Percentiles rank a stretch among this genome's conserved stretches.
phyloP scores from a whole-genome alignment of 1,284 basidiomycete species.

The Ganoderma lucidum region DNA sequence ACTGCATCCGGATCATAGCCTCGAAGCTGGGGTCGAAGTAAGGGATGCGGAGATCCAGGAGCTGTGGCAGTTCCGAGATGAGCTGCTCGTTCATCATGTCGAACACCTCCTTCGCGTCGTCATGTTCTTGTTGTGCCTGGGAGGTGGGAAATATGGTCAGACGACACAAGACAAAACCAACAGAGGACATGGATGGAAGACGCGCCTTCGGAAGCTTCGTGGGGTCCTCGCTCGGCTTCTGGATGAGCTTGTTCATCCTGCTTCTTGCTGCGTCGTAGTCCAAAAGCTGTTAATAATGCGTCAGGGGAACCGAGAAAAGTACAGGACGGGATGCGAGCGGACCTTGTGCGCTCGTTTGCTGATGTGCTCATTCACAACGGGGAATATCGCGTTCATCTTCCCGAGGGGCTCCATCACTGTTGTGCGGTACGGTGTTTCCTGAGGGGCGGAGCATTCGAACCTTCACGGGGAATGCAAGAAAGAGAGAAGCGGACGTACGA shows the following conservation, averaged over 20 bases:
- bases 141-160: neutral
- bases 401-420: conserved; percentile 96
- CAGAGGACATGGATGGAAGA: conserved; percentile 6
- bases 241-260: conserved; percentile 87
- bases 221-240: conserved; percentile 95
- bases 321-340: conserved; percentile 18
- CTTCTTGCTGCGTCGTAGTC: conserved; percentile 96
- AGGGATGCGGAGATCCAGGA: conserved; percentile 94
- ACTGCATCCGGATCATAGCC: conserved; percentile 98
- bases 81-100: conserved; percentile 94
- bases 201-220: conserved; percentile 86
- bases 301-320: neutral
- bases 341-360: conserved; percentile 97
- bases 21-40: conserved; percentile 99
- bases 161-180: neutral
- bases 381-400: conserved; percentile 96
- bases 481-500: conserved; percentile 59
- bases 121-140: conserved; percentile 93
- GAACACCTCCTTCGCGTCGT: conserved; percentile 94
- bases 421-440: conserved; percentile 95
- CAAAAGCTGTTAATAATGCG: conserved; percentile 65
- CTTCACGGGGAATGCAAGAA: neutral
- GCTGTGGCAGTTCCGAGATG: conserved; percentile 88
- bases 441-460: conserved; percentile 10
- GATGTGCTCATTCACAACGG: conserved; percentile 94